Conservation (phyloP, 768 basidiomycete genomes). For the Leccinellum luteum region DNA sequence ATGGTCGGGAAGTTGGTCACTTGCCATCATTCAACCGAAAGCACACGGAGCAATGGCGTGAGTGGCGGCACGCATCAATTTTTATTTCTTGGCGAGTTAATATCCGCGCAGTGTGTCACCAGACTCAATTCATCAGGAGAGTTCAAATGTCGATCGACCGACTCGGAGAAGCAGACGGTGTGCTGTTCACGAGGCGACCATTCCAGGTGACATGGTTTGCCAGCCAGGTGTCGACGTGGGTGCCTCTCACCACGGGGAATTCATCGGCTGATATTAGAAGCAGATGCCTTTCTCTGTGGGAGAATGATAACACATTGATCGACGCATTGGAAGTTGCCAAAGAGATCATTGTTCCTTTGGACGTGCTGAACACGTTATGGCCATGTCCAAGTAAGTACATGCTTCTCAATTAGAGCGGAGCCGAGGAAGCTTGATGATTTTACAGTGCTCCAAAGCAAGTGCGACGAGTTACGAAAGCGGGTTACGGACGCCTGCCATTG, state of each 20-base stretch:
- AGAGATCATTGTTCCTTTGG: constrained; percentile 57
- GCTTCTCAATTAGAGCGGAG: constrained; percentile 6
- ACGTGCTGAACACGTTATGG: constrained; percentile 70
- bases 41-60: constrained; percentile 79
- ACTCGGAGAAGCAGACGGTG: constrained; percentile 47
- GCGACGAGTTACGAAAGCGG: constrained; percentile 47
- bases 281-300: constrained; percentile 68
- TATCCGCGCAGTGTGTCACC: constrained; percentile 55
- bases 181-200: constrained; percentile 63
- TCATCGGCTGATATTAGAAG: neutral
- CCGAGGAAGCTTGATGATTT: constrained; percentile 4
- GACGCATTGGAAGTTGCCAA: constrained; percentile 67
- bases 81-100: constrained; percentile 2
- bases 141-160: constrained; percentile 54
- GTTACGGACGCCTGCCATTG: constrained; percentile 47
- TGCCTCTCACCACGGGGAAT: neutral
- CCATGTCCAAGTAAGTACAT: constrained; percentile 47
- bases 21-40: constrained; percentile 62
- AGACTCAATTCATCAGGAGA: constrained; percentile 61
- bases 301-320: constrained; percentile 53
- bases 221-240: constrained; percentile 63
- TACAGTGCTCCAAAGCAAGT: constrained; percentile 47
- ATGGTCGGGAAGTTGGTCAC: constrained; percentile 46
- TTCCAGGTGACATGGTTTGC: constrained; percentile 72
- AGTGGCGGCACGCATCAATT: constrained; percentile 30